Evolutionary conservation across 139 green algal genomes (phyloP).

Genomic region (Micromonas commoda): DNA sequence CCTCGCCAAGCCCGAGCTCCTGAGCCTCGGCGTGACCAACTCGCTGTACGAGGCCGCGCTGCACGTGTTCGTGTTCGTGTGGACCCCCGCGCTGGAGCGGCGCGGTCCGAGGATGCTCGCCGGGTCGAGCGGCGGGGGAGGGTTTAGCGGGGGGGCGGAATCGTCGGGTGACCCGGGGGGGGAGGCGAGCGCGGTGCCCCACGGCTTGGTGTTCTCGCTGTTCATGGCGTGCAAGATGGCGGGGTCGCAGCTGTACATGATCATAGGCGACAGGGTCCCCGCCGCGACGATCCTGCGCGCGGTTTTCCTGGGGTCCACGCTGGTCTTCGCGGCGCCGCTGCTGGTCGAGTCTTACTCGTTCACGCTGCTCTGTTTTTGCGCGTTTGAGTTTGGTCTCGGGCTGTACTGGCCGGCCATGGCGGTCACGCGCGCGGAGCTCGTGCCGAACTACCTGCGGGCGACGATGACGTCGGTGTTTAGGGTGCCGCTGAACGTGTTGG

Average conservation of each 20-base stretch:
- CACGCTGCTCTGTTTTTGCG: constrained; percentile 71
- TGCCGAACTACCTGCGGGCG: constrained; percentile 76
- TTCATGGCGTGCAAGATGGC: constrained; percentile 87
- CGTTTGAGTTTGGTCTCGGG: constrained; percentile 65
- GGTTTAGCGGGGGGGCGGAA: constrained; percentile 25
- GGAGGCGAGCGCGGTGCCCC: constrained; percentile 46
- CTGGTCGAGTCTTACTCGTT: not conserved
- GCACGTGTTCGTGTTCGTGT: constrained; percentile 94
- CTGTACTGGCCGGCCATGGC: constrained; percentile 91
- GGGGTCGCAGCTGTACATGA: not conserved
- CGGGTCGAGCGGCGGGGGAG: too few species aligned
- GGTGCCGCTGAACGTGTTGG: constrained; percentile 84
- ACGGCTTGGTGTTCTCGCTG: constrained; percentile 81
- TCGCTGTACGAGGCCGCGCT: constrained; percentile 81
- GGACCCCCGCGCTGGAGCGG: constrained; percentile 79
- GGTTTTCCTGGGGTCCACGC: constrained; percentile 51
- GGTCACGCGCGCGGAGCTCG: constrained; percentile 69
- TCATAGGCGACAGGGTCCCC: not conserved
- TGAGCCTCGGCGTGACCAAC: constrained; percentile 65
- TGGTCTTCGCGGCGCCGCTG: not conserved
- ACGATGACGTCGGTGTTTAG: constrained; percentile 93
- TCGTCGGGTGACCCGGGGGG: not conserved
- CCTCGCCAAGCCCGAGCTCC: not conserved
- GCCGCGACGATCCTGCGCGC: constrained; percentile 19
- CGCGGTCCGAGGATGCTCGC: too few species aligned